Conservation (phyloP, 2,329 filamentous ascomycete species). For the Clarireedia paspali region DNA sequence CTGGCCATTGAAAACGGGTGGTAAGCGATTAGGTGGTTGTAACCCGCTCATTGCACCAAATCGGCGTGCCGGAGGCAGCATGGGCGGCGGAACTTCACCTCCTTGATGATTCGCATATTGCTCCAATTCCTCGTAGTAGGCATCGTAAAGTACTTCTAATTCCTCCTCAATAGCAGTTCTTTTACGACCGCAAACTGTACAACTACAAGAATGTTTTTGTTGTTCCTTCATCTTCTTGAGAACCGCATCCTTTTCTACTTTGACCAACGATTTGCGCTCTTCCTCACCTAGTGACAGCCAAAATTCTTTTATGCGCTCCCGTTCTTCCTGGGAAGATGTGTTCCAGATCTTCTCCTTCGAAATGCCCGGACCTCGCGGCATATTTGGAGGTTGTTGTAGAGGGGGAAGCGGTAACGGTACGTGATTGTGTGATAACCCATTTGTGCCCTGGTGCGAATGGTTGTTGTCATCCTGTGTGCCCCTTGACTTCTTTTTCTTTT, state of each 20-base stretch:
- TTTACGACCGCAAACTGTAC: slow-evolving; percentile 93
- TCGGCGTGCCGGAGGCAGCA: slow-evolving; percentile 60
- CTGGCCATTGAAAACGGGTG: slow-evolving; percentile 52
- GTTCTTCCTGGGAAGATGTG: slow-evolving; percentile 86
- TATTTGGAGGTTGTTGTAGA: slow-evolving; percentile 32
- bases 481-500: slow-evolving; percentile 34
- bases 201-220: slow-evolving; percentile 98
- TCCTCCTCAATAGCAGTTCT: slow-evolving; percentile 97
- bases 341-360: slow-evolving; percentile 88
- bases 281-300: slow-evolving; percentile 93
- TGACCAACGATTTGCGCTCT: slow-evolving; percentile 89
- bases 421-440: slow-evolving; percentile 25
- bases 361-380: slow-evolving; percentile 31
- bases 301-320: slow-evolving; percentile 95
- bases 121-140: slow-evolving; percentile 96
- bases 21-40: slow-evolving; percentile 49
- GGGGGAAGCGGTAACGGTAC: slow-evolving; percentile 29
- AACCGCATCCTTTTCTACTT: slow-evolving; percentile 97
- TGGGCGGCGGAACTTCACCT: slow-evolving; percentile 59
- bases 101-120: slow-evolving; percentile 88
- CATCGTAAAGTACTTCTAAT: slow-evolving; percentile 93
- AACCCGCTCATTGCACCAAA: slow-evolving; percentile 47
- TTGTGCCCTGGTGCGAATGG: slow-evolving; percentile 14
- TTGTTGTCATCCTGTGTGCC: slow-evolving; percentile 19
- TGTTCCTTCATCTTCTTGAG: slow-evolving; percentile 99